Evolutionary conservation across 2,329 filamentous ascomycete species (phyloP).

Genomic region (Byssochlamys sp.): DNA sequence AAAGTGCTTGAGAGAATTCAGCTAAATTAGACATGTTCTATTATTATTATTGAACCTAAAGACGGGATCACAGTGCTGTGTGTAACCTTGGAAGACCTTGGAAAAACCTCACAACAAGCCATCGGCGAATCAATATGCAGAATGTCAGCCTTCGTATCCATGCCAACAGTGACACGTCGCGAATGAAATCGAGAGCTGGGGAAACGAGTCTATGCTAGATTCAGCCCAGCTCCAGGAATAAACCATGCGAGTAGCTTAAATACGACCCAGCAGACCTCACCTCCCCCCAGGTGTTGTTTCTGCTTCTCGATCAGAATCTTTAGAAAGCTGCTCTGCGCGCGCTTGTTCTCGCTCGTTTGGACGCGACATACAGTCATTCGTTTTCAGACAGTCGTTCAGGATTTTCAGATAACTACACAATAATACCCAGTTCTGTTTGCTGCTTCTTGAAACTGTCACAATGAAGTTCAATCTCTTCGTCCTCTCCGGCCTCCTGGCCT

Average conservation of each 20-base stretch:
- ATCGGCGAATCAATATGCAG: background rate
- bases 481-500: conserved; percentile 36
- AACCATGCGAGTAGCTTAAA: background rate
- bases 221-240: background rate
- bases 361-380: background rate
- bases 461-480: conserved; percentile 38
- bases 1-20: background rate
- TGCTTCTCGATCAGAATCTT: background rate
- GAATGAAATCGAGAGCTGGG: background rate
- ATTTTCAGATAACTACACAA: background rate
- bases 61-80: background rate
- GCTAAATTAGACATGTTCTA: background rate
- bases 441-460: conserved; percentile 7
- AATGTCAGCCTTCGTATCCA: background rate
- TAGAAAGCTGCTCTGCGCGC: background rate
- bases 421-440: background rate
- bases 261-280: background rate
- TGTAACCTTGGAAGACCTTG: background rate
- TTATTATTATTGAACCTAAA: background rate
- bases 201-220: background rate
- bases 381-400: background rate
- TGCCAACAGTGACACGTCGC: background rate
- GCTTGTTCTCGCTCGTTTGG: background rate
- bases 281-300: background rate
- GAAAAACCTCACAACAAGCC: background rate